Conservation (phyloP, 2,329 filamentous ascomycete species). For the Scytalidium sp. region DNA sequence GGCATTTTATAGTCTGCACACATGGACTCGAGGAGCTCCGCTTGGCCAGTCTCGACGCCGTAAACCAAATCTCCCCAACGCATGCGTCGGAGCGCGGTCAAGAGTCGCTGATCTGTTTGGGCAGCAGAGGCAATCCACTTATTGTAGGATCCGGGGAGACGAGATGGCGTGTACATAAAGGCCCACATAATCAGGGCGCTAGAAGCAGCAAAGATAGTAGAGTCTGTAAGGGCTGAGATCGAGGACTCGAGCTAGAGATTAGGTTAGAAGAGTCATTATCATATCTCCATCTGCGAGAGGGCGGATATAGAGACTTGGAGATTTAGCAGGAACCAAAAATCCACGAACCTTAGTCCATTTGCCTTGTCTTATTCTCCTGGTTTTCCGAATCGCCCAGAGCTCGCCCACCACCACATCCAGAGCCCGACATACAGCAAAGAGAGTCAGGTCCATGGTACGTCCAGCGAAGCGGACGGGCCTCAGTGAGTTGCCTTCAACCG, state of each 20-base stretch:
- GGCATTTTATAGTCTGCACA: conserved; percentile 70
- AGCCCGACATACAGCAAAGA: conserved; percentile 74
- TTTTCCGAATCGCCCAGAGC: conserved; percentile 54
- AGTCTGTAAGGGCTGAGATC: conserved; percentile 53
- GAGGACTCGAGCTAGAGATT: conserved; percentile 30
- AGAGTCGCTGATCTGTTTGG: conserved; percentile 69
- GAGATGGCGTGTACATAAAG: conserved; percentile 75
- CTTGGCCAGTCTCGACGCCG: conserved; percentile 69
- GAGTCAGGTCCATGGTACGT: conserved; percentile 75
- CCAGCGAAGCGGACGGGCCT: conserved; percentile 49
- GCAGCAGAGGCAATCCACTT: conserved; percentile 81
- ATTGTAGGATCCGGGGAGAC: conserved; percentile 70
- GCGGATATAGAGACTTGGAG: conserved; percentile 2
- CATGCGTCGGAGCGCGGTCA: conserved; percentile 69
- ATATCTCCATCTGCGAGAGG: neutral
- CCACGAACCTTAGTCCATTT: conserved; percentile 51
- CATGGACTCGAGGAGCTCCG: conserved; percentile 66
- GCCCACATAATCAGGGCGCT: conserved; percentile 82
- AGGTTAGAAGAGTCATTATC: conserved; percentile 5
- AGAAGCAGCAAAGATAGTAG: conserved; percentile 68
- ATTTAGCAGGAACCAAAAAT: no score
- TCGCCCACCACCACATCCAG: conserved; percentile 67
- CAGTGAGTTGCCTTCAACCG: conserved; percentile 19
- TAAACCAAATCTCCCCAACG: conserved; percentile 65
- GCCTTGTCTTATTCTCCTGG: conserved; percentile 39